A percentile compares a stretch with the other conserved stretches of the same genome.
Conservation (phyloP, 495 filamentous ascomycete species). For the Neurospora terricola region DNA sequence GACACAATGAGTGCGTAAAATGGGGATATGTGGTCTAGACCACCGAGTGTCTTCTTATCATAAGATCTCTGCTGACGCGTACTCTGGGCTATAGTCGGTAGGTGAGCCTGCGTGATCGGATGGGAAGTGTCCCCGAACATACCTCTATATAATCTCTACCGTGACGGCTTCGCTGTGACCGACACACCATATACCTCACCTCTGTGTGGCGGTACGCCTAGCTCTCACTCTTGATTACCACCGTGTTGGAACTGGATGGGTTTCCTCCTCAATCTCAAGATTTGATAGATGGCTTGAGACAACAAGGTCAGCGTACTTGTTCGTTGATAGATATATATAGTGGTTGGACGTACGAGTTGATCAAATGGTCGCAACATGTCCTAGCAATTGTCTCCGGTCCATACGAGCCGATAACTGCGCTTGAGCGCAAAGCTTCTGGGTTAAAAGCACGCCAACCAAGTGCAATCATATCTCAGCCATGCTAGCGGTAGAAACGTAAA, state of each 20-base stretch:
- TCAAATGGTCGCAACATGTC: not conserved
- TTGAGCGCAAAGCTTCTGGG: not conserved
- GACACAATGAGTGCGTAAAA: not conserved
- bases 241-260: not conserved
- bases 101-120: not conserved
- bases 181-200: not conserved
- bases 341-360: not conserved
- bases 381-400: not conserved
- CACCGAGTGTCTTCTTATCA: no score
- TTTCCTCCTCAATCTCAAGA: not conserved
- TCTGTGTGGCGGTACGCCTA: not conserved
- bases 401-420: not conserved
- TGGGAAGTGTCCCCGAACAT: no score
- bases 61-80: no score
- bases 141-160: not conserved
- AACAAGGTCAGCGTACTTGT: not conserved
- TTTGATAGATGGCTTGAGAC: not conserved
- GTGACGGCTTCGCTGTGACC: not conserved
- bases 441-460: not conserved
- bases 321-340: not conserved
- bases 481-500: not conserved
- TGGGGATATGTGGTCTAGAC: not conserved
- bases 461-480: not conserved
- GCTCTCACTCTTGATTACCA: not conserved
- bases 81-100: no score